A percentile compares a stretch with the other conserved stretches of the same genome.
phyloP scores from a whole-genome alignment of 768 basidiomycete species.

The Serpula lacrymans region DNA sequence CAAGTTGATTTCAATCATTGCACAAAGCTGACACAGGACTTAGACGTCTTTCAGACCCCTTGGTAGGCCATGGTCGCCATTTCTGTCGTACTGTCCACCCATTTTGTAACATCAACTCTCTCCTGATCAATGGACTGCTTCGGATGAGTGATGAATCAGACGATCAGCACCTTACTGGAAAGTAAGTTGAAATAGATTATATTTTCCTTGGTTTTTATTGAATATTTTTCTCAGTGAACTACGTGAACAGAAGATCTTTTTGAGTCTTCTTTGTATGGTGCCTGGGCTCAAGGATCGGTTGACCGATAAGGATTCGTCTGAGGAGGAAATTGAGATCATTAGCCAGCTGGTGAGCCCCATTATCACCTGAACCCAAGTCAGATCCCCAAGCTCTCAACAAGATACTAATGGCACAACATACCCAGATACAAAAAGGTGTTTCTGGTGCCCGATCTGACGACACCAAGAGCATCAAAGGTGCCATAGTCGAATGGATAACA shows the following conservation, averaged over 20 bases:
- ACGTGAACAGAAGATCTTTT: conserved; percentile 2
- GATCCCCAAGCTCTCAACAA: neutral
- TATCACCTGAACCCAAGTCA: too few relatives aligned
- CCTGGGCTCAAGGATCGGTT: conserved; percentile 2
- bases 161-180: too few relatives aligned
- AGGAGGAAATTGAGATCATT: conserved; percentile 1
- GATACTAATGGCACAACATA: too few relatives aligned
- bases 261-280: neutral
- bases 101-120: conserved; percentile 4
- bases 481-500: conserved; percentile 16
- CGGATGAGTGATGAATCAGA: too few relatives aligned
- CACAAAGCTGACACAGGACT: too few relatives aligned
- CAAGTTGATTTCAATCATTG: too few relatives aligned
- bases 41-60: conserved; percentile 1
- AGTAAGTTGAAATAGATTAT: too few relatives aligned
- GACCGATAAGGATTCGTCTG: neutral
- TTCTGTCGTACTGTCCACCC: conserved; percentile 6
- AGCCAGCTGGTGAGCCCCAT: neutral
- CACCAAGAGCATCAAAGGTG: conserved; percentile 7
- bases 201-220: too few relatives aligned
- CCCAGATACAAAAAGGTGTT: conserved; percentile 5
- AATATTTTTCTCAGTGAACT: too few relatives aligned
- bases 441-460: conserved; percentile 4
- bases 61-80: conserved; percentile 6
- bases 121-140: neutral